Evolutionary conservation across 2,329 filamentous ascomycete species (phyloP), one percentile per base, ranked within the genome.

Genomic region (Aureobasidium mangrovei): DNA sequence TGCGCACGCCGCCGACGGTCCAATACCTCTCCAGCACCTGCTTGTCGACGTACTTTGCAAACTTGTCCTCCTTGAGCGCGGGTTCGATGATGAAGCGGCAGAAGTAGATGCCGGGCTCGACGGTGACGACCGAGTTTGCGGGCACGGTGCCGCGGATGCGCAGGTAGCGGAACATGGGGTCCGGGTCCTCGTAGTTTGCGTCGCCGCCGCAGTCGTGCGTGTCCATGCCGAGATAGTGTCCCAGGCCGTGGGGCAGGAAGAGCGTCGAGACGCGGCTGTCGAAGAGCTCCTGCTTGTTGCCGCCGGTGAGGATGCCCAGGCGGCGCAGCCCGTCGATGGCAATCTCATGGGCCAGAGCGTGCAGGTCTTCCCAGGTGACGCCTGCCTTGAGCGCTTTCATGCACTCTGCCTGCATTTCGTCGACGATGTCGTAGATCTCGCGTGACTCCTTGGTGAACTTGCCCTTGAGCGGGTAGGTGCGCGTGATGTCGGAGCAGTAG

Each of bases 101-200:
- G 70, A 91, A 91, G 69, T 91, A 91, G 38, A 84, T 83, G 24
- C 93, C 93, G 9, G 93, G 93, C 74, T 98, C 93, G 38, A 97
- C 91, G 0, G 93, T 98, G 52, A 98, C 84, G 27, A 98, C 88
- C 47, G 85, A 85, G 6, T 86, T 85, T 0, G 83, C 84, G 0
- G 89, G 88, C 45, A 96, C 69, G 26, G 72, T 77, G 9, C 87
- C 85, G 52, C 93, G 77, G 38, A 95, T 84, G 42, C 93, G 78
- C 57, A 98, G 74, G 66, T 96, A 97, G 52, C 82, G 79, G 72
- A 96, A 97, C 78, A 96, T 82, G 35, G 80, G 75, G 67, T 98
- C 91, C 57, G 79, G 74, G 66, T 98, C 93, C 7, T 64, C 64
- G 61, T 76, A 76, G 59, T 77, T 72, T 1, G 74, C 67, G 38